Conservation (phyloP, 257 asterid genomes). For the Fraxinus americana region DNA sequence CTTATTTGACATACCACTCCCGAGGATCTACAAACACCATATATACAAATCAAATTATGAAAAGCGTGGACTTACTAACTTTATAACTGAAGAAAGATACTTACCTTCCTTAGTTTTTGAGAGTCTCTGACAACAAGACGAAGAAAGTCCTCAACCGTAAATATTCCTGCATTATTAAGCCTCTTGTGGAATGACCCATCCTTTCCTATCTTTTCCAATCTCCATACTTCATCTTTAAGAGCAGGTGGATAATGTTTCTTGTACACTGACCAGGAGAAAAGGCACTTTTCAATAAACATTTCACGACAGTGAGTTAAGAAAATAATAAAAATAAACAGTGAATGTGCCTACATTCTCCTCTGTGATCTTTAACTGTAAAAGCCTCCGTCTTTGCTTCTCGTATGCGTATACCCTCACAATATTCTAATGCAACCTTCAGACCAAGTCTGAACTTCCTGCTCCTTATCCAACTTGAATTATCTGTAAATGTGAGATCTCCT, state of each 20-base stretch:
- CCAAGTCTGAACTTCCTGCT: conserved; percentile 98
- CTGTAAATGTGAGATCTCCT: conserved; percentile 92
- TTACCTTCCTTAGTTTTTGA: conserved; percentile 78
- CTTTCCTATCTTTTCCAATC: conserved; percentile 98
- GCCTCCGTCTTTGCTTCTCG: conserved; percentile 97
- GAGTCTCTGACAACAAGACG: conserved; percentile 89
- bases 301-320: background rate
- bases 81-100: conserved; percentile 26
- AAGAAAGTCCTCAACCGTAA: conserved; percentile 88
- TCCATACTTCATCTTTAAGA: conserved; percentile 90
- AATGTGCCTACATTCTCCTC: conserved; percentile 83
- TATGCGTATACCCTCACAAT: conserved; percentile 76
- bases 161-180: conserved; percentile 75
- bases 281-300: conserved; percentile 7
- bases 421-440: conserved; percentile 79
- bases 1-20: conserved; percentile 98
- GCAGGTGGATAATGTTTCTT: conserved; percentile 99
- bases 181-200: conserved; percentile 98
- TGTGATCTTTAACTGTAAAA: conserved; percentile 91
- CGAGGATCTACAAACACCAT: conserved; percentile 66
- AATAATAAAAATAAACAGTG: background rate
- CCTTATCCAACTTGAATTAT: conserved; percentile 97
- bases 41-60: conserved; percentile 8
- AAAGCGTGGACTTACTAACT: conserved; percentile 11
- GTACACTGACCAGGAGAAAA: conserved; percentile 64